Percentiles rank a stretch among this genome's conserved stretches.
Evolutionary conservation across 2,329 filamentous ascomycete species (phyloP).

Genomic region (Xylariales sp.): DNA sequence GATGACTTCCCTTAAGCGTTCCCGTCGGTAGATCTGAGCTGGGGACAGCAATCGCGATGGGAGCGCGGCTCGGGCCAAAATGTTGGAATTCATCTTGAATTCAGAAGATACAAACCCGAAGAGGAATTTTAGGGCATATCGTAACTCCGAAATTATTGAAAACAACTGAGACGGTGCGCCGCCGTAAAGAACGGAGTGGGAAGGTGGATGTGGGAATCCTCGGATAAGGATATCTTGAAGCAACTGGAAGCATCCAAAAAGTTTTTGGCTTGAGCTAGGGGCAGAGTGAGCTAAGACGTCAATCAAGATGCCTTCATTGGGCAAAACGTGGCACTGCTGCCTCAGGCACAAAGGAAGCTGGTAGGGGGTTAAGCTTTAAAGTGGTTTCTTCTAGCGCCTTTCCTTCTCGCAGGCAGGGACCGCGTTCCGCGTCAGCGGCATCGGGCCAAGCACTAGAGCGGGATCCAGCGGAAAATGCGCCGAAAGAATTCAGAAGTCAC

Average conservation of each 20-base stretch:
- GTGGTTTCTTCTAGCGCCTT: not conserved
- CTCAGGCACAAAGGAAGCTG: no score
- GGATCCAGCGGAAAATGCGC: no score
- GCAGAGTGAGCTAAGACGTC: no score
- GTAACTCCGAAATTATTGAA: no score
- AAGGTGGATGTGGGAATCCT: not conserved
- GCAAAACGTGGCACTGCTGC: no score
- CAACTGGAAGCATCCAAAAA: conserved; percentile 11
- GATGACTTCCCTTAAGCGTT: conserved; percentile 35
- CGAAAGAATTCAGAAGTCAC: no score
- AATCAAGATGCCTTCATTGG: no score
- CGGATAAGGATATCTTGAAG: conserved; percentile 5
- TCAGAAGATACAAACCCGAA: no score
- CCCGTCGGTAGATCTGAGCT: conserved; percentile 32
- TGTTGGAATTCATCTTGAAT: conserved; percentile 41
- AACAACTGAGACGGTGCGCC: no score
- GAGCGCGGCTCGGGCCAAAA: conserved; percentile 41
- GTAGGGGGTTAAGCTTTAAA: not conserved
- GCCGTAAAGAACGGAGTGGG: no score
- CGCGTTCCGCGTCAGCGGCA: not conserved
- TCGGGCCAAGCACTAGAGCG: no score
- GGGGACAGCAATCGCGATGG: conserved; percentile 42
- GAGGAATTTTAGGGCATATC: no score
- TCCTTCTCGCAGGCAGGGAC: not conserved
- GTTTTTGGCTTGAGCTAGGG: conserved; percentile 5